phyloP scores from a whole-genome alignment of 108 stramenopile species.

The Skeletonema marinoi region DNA sequence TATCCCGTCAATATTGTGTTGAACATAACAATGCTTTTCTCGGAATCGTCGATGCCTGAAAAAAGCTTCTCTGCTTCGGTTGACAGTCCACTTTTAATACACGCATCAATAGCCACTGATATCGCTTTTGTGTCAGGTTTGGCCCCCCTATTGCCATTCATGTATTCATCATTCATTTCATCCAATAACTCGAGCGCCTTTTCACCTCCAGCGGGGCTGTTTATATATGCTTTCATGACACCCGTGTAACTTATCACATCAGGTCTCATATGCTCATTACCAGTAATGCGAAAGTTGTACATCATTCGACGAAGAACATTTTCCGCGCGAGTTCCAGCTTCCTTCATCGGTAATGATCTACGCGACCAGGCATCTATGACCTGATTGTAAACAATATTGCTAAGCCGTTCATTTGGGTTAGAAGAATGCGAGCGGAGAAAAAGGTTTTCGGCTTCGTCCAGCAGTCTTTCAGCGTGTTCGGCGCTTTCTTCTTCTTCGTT shows the following conservation, averaged over 20 bases:
- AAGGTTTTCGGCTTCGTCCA: constrained; percentile 24
- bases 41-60: constrained; percentile 27
- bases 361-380: constrained; percentile 54
- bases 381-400: constrained; percentile 37
- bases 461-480: constrained; percentile 34
- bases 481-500: constrained; percentile 28
- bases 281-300: constrained; percentile 23
- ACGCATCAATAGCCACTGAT: constrained; percentile 47
- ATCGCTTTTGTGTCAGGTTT: constrained; percentile 38
- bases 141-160: constrained; percentile 28
- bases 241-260: constrained; percentile 50
- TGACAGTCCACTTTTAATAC: constrained; percentile 37
- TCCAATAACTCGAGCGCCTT: constrained; percentile 32
- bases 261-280: constrained; percentile 24
- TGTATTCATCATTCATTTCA: constrained; percentile 45
- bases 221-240: constrained; percentile 46
- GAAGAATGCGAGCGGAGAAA: constrained; percentile 22
- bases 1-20: constrained; percentile 41
- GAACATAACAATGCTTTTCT: constrained; percentile 35
- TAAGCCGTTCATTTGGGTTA: constrained; percentile 26
- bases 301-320: constrained; percentile 35
- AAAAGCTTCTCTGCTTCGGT: constrained; percentile 25
- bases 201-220: constrained; percentile 34
- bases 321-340: constrained; percentile 29
- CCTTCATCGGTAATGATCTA: constrained; percentile 8